phyloP scores from a whole-genome alignment of 768 basidiomycete genomes.

The Kwoniella dendrophila region DNA sequence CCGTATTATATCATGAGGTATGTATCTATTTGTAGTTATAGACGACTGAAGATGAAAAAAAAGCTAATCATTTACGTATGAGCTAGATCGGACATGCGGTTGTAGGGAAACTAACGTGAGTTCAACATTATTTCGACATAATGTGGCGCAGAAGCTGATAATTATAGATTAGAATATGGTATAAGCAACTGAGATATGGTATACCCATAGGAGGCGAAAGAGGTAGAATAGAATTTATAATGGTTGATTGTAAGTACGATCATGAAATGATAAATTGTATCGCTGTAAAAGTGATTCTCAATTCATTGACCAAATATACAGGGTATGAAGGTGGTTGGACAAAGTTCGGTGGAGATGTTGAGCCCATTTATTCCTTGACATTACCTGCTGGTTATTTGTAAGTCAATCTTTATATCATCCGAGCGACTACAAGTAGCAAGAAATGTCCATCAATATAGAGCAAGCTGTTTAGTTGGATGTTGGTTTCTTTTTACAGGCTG shows the following conservation, averaged over 20 bases:
- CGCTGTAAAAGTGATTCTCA: too few species aligned
- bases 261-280: too few species aligned
- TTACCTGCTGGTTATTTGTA: slow-evolving; percentile 47
- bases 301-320: slow-evolving; percentile 1
- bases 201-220: slow-evolving; percentile 15
- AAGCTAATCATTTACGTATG: neutral
- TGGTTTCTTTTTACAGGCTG: slow-evolving; percentile 39
- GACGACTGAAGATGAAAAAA: neutral
- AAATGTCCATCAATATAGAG: slow-evolving; percentile 15
- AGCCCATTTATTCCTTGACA: slow-evolving; percentile 25
- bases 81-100: slow-evolving; percentile 41
- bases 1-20: slow-evolving; percentile 48
- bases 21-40: neutral
- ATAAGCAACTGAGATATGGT: slow-evolving; percentile 8
- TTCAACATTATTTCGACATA: neutral
- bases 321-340: slow-evolving; percentile 43
- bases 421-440: neutral
- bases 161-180: slow-evolving; percentile 8
- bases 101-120: slow-evolving; percentile 33
- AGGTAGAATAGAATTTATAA: slow-evolving; percentile 35
- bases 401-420: slow-evolving; percentile 1
- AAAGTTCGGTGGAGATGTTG: slow-evolving; percentile 19
- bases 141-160: neutral
- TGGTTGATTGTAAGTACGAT: slow-evolving; percentile 32
- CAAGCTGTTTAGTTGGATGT: slow-evolving; percentile 44